Conservation (phyloP, 805 yeast genomes). For the Barnettozyma wickerhamii region DNA sequence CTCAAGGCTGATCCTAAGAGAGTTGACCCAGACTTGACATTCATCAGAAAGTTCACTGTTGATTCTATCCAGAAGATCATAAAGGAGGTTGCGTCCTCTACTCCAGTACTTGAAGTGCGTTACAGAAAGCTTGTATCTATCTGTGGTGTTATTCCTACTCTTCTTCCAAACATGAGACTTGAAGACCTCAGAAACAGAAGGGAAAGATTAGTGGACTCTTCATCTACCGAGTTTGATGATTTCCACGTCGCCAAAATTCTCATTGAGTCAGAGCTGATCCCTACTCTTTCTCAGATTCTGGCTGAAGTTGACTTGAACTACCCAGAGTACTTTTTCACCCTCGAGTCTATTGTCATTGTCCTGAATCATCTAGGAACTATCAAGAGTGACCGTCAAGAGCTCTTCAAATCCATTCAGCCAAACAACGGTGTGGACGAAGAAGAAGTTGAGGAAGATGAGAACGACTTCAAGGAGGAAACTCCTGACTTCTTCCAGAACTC, state of each 20-base stretch:
- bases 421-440: slow-evolving; percentile 49
- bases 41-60: slow-evolving; percentile 67
- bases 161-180: slow-evolving; percentile 25
- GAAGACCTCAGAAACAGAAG: no score
- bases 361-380: slow-evolving; percentile 53
- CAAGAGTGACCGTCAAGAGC: slow-evolving; percentile 51
- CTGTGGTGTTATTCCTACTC: slow-evolving; percentile 13
- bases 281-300: slow-evolving; percentile 53
- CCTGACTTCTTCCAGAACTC: slow-evolving; percentile 86
- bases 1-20: slow-evolving; percentile 39
- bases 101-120: slow-evolving; percentile 35
- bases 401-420: slow-evolving; percentile 42
- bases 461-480: slow-evolving; percentile 59
- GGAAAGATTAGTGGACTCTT: slow-evolving; percentile 18
- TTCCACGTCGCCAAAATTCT: slow-evolving; percentile 61
- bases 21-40: slow-evolving; percentile 65
- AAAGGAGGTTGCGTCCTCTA: slow-evolving; percentile 42
- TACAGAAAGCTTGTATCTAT: slow-evolving; percentile 50
- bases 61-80: slow-evolving; percentile 64
- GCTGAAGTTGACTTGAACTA: slow-evolving; percentile 69
- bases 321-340: slow-evolving; percentile 57
- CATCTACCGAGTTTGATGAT: slow-evolving; percentile 52
- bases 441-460: slow-evolving; percentile 50
- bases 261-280: slow-evolving; percentile 61
- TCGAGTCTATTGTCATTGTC: slow-evolving; percentile 57